phyloP scores from a whole-genome alignment of 1,139 yeast genomes.

The Pichia cactophila region DNA sequence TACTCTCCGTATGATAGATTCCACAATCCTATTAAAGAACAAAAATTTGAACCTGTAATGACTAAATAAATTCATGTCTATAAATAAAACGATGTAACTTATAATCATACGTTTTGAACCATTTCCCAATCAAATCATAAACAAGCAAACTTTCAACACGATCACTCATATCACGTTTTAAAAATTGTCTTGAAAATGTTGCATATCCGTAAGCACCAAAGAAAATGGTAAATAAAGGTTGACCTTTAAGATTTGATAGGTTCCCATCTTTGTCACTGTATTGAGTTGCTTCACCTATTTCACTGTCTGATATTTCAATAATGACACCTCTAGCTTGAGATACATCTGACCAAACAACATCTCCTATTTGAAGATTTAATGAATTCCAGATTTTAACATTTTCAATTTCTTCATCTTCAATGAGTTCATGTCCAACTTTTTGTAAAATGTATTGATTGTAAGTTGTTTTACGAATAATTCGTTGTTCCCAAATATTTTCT shows the following conservation, averaged over 20 bases:
- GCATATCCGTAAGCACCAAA: constrained; percentile 11
- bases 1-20: constrained; percentile 39
- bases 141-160: constrained; percentile 11
- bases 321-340: constrained; percentile 9
- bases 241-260: neutral
- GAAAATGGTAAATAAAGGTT: constrained; percentile 6
- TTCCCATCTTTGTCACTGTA: neutral
- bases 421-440: neutral
- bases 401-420: neutral
- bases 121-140: constrained; percentile 17
- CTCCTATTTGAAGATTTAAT: constrained; percentile 6
- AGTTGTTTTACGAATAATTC: neutral
- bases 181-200: constrained; percentile 5
- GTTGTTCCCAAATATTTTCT: neutral
- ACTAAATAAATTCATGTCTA: constrained; percentile 12
- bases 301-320: constrained; percentile 5
- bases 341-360: constrained; percentile 10
- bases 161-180: constrained; percentile 7
- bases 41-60: constrained; percentile 16
- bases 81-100: constrained; percentile 7
- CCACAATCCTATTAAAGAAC: constrained; percentile 8
- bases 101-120: constrained; percentile 16
- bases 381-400: constrained; percentile 2
- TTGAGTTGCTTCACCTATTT: neutral
- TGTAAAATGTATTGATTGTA: neutral